Base-by-base conservation (phyloP, 2,329 filamentous ascomycete genomes). In the Blastomyces gilchristii region DNA sequence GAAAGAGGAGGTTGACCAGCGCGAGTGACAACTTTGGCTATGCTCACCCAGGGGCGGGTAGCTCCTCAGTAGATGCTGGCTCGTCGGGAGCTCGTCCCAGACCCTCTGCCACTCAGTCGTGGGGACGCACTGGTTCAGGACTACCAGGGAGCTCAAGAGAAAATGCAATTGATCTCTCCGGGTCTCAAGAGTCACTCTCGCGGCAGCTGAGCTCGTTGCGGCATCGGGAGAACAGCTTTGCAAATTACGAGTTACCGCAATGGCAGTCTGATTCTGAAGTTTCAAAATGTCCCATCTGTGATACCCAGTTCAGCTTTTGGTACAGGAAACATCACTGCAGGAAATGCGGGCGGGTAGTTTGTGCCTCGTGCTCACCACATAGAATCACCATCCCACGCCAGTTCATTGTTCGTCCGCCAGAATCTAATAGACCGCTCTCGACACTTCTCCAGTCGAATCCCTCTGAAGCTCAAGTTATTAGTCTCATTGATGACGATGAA, bases 291-390 rank as follows among this genome's bases (percentile, higher is more conserved):
- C 90, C 91, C 1, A 96, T 97, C 63, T 97, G 93, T 72, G 79
- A 81, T 61, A 84, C 83, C 0, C 84, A 86, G 58, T 97, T 97
- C 72, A 89, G 85, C 72, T 88, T 96, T 69, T 90, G 91, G 78
- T 87, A 90, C 71, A 83, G 93, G 66, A 95, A 95, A 73, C 93
- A 97, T 77, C 93, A 97, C 73, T 97, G 93, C 81, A 85, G 92
- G 83, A 97, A 96, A 83, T 97, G 93, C 73, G 93, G 93, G 56
- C 82, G 91, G 65, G 92, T 97, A 9, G 93, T 97, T 31, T 97
- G 93, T 75, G 86, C 87, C 63, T 82, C 85, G 25, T 97, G 93
- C 77, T 97, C 93, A 2, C 93, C 93, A 3, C 93, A 97, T 75
- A 85, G 91, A 65, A 97, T 97, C 72, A 96, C 90, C 3, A 97